Percentiles rank a stretch among this genome's conserved stretches.
Evolutionary conservation across 257 asterid genomes (phyloP).

Genomic region (Cordia subcordata): DNA sequence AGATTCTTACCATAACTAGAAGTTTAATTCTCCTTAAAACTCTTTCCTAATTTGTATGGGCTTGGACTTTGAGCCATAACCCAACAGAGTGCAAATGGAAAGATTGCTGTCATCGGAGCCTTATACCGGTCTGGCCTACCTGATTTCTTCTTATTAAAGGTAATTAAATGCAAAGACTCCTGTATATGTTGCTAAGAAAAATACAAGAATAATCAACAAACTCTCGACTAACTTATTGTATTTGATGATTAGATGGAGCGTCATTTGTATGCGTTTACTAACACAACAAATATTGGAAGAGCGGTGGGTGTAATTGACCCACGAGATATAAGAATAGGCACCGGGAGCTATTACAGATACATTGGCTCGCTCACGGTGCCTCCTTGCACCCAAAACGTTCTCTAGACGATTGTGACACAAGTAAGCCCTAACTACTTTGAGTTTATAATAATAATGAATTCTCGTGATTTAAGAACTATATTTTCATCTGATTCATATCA

Average conservation of each 20-base stretch:
- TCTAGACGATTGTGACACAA: slow-evolving; percentile 49
- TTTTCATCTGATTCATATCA: not conserved
- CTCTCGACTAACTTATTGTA: not conserved
- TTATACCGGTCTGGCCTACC: slow-evolving; percentile 50
- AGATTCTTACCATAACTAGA: no score
- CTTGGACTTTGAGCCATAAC: no score
- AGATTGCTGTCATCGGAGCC: slow-evolving; percentile 58
- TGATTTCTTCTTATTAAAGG: slow-evolving; percentile 47
- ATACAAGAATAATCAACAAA: not conserved
- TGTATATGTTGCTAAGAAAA: no score
- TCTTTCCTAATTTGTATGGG: no score
- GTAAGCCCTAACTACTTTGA: no score
- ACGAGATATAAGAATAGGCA: slow-evolving; percentile 26
- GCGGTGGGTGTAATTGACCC: slow-evolving; percentile 36
- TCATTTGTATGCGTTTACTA: slow-evolving; percentile 9
- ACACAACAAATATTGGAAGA: slow-evolving; percentile 17
- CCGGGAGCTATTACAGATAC: slow-evolving; percentile 46
- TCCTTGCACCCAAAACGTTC: slow-evolving; percentile 56
- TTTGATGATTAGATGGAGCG: not conserved
- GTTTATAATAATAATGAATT: no score
- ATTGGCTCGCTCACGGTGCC: slow-evolving; percentile 64
- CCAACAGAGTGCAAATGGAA: slow-evolving; percentile 48
- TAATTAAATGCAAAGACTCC: not conserved
- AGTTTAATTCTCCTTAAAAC: no score
- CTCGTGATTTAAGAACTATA: no score